Conservation (phyloP, 1,284 basidiomycete species). For the Cutaneotrichosporon sp. region DNA sequence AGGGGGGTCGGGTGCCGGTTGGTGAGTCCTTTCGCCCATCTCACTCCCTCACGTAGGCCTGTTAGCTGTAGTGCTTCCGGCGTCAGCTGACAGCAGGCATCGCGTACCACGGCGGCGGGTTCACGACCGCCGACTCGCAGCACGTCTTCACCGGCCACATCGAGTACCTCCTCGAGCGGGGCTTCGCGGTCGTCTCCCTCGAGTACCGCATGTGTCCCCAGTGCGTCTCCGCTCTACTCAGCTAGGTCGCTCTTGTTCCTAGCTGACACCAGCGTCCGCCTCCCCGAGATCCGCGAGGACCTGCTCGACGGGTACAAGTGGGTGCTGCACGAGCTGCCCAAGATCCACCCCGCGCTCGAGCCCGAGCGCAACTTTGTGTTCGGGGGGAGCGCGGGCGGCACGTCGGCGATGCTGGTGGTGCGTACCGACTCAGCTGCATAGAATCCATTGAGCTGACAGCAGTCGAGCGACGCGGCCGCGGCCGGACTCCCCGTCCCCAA, state of each 20-base stretch:
- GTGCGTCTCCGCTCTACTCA: not conserved
- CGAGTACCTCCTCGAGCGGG: conserved; percentile 5
- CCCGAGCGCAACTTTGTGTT: conserved; percentile 8
- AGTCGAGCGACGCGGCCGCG: conserved; percentile 2
- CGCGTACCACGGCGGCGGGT: conserved; percentile 12
- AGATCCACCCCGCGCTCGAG: conserved; percentile 1
- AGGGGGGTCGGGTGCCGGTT: not conserved
- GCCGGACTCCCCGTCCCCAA: not conserved
- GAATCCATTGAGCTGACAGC: not conserved
- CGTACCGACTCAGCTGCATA: not conserved
- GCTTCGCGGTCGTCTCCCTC: conserved; percentile 5
- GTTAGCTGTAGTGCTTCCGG: not conserved
- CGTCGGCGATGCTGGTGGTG: not conserved
- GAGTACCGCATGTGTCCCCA: conserved; percentile 11
- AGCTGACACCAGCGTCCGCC: conserved; percentile 9
- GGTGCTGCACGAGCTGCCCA: conserved; percentile 7
- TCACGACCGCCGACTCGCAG: conserved; percentile 7
- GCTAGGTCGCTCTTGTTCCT: not conserved
- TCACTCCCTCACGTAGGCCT: not conserved
- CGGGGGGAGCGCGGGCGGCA: conserved; percentile 6
- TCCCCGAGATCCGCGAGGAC: conserved; percentile 11
- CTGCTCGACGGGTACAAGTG: conserved; percentile 11
- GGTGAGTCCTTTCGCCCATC: not conserved
- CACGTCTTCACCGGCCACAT: conserved; percentile 6
- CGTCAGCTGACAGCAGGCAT: not conserved